These are phyloP conservation scores for Aspergillus calidoustus DNA, from an alignment of 2,329 filamentous ascomycete species.

Conservation along the genomic window DNA sequence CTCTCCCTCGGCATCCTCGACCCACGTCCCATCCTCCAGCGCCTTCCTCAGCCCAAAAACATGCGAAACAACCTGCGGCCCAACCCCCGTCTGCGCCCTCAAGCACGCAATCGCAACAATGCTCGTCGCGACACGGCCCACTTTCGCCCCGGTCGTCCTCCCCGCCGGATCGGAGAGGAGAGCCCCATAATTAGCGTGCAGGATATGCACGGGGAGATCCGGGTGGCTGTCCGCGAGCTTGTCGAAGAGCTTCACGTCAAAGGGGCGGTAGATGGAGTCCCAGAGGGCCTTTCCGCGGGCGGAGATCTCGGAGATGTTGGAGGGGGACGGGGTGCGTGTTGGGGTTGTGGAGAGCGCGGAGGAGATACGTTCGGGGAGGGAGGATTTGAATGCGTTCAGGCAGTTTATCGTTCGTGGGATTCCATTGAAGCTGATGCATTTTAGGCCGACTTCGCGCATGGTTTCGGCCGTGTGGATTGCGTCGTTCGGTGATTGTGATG, in stretches of 20 bases:
- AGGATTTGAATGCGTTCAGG: constrained; percentile 70
- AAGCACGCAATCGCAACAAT: constrained; percentile 76
- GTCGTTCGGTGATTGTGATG: constrained; percentile 30
- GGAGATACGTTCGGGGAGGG: constrained; percentile 62
- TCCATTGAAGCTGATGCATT: constrained; percentile 54
- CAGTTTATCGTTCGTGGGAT: constrained; percentile 85
- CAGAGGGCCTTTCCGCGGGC: constrained; percentile 69
- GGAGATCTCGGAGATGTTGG: constrained; percentile 61
- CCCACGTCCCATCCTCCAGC: constrained; percentile 67
- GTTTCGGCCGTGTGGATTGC: constrained; percentile 42
- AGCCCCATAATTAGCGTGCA: constrained; percentile 74
- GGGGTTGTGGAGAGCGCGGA: constrained; percentile 59
- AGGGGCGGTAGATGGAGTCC: constrained; percentile 76
- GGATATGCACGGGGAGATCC: constrained; percentile 79
- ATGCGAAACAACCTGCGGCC: constrained; percentile 79
- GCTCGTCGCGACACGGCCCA: constrained; percentile 73
- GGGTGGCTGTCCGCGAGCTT: constrained; percentile 78
- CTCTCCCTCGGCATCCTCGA: constrained; percentile 55
- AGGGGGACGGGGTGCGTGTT: constrained; percentile 57
- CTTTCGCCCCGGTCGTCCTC: constrained; percentile 53
- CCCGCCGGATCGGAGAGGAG: constrained; percentile 70
- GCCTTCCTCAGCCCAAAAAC: constrained; percentile 80
- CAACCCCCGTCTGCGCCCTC: constrained; percentile 79
- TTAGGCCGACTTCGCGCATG: constrained; percentile 51
- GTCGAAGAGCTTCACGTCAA: constrained; percentile 70